Evolutionary conservation across 2,329 filamentous ascomycete genomes (phyloP), one percentile per base, ranked within the genome.

Genomic region (Immersiporthe knoxdaviesiana): DNA sequence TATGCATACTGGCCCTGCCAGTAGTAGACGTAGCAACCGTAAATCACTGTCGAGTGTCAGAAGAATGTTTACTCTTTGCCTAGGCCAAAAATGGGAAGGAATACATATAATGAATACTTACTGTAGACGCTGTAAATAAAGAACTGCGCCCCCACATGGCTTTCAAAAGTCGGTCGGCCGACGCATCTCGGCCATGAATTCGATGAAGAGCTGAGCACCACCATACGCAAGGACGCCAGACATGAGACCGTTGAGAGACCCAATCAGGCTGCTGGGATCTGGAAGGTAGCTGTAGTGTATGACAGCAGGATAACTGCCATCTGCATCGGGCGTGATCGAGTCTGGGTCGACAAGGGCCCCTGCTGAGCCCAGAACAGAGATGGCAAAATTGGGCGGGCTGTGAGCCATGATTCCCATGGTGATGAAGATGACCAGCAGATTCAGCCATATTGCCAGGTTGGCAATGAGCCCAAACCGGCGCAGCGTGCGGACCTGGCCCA

Each of bases 141-240:
- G 35, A 76, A 72, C 73, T 83, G 78, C 3, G 80, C 80, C 76
- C 74, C 70, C 79, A 78, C 73, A 82, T 78, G 18, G 78, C 79
- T 72, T 81, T 82, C 73, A 79, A 66, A 83, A 83, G 69, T 83
- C 81, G 69, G 74, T 75, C 7, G 81, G 81, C 16, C 79, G 78
- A 44, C 78, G 78, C 81, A 83, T 83, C 77, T 83, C 81, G 50
- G 86, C 81, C 78, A 89, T 81, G 72, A 89, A 84, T 68, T 87
- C 85, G 50, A 83, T 81, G 75, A 88, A 89, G 10, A 89, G 77
- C 75, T 85, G 84, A 3, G 84, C 84, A 3, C 87, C 87, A n/a
- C 85, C 85, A 71, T 88, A 89, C 0, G 85, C 83, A 65, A 84
- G 86, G 6, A 89, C 86, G 12, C 81, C 84, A 61, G 85, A 83